phyloP scores from a whole-genome alignment of 2,329 filamentous ascomycete species.

The Penicillium sp. region DNA sequence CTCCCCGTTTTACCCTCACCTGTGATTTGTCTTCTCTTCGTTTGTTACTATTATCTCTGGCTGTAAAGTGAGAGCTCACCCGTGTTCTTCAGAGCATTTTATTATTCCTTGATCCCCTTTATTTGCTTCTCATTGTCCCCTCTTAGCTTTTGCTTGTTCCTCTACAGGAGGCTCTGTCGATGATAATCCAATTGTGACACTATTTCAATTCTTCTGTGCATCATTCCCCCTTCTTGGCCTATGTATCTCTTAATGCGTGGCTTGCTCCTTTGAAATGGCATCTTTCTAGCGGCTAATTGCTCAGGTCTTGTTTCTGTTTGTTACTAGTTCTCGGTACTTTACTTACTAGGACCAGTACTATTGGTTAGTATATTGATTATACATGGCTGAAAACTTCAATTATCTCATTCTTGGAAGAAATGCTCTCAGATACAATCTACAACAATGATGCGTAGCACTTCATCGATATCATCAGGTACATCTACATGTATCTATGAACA shows the following conservation, averaged over 20 bases:
- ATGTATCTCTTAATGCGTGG: slow-evolving; percentile 3
- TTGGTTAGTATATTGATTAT: slow-evolving; percentile 1
- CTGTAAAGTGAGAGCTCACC: slow-evolving; percentile 25
- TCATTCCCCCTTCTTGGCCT: background rate
- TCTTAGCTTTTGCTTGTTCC: slow-evolving; percentile 17
- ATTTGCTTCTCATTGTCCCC: slow-evolving; percentile 4
- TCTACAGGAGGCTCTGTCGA: slow-evolving; percentile 19
- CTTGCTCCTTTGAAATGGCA: background rate
- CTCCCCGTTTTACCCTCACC: slow-evolving; percentile 3
- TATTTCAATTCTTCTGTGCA: slow-evolving; percentile 5
- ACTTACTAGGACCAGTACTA: background rate
- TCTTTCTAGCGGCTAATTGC: slow-evolving; percentile 1
- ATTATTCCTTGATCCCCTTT: slow-evolving; percentile 5
- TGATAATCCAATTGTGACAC: slow-evolving; percentile 23
- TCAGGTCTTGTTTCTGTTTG: background rate
- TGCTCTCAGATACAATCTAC: too few species aligned
- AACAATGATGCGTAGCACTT: background rate
- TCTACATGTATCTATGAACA: too few species aligned
- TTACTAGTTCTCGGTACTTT: slow-evolving; percentile 6
- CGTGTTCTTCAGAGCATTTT: slow-evolving; percentile 21
- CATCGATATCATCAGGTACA: too few species aligned
- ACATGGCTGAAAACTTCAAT: background rate
- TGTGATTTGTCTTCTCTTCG: slow-evolving; percentile 25
- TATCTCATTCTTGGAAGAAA: background rate
- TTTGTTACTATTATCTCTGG: slow-evolving; percentile 30